Base-by-base conservation (phyloP, 768 basidiomycete species). In the Mycena chlorophos region DNA sequence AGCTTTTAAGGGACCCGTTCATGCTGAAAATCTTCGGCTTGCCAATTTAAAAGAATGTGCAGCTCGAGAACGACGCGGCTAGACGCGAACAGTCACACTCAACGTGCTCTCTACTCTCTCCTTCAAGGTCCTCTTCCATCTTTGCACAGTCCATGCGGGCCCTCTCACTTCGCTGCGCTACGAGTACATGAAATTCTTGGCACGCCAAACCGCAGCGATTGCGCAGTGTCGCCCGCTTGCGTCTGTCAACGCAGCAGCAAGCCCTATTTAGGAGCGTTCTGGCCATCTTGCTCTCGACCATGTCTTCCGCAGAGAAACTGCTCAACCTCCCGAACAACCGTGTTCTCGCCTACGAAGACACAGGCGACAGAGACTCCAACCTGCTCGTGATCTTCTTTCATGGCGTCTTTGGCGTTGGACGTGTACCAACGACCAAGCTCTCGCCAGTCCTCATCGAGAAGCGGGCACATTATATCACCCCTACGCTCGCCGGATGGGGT, bases 401-500 rank as follows among this genome's bases (percentile, higher is more conserved):
- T 60, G 82, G 82, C n/a, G 70, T 71, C 4, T 83, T 85, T 64
- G 67, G 73, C 31, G 61, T 83, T n/a, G 84, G 82, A 4, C 69
- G 74, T 27, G 75, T 76, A 4, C 66, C 70, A 2, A 28, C 59
- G 55, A 1, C 61, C n/a, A n/a, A n/a, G n/a, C n/a, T 70, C 6
- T 71, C 76, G 2, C 70, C 65, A 14, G 60, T 67, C 26, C 61
- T 81, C 53, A 29, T 70, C 10, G 70, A 76, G 16, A 77, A 72
- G 58, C 63, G 73, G 40, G 66, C 79, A 3, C 82, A 81, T 61
- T 69, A 69, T 49, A 63, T 85, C 37, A 71, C 76, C 12, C 82
- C 82, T 3, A 80, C 83, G 10, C 76, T 85, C 28, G 78, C 81
- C 20, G 84, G 82, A 2, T 85, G 84, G 83, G 83, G 83, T 3